These are phyloP conservation scores for Polymyxa betae DNA, from an alignment of 208 protist genomes.

Conservation along the genomic window DNA sequence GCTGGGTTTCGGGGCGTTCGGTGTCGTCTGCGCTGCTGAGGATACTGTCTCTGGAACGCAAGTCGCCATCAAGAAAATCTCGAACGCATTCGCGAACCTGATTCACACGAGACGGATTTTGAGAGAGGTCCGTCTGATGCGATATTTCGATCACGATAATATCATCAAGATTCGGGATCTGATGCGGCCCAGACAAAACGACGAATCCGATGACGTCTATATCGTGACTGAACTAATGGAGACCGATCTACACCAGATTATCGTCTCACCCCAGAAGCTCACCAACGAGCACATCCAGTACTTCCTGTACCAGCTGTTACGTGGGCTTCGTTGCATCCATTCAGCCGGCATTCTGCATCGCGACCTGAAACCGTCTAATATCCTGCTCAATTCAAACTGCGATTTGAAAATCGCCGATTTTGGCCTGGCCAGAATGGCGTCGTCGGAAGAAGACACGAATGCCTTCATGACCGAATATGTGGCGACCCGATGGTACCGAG, in stretches of 20 bases:
- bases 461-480: slow-evolving; percentile 74
- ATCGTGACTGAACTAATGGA: slow-evolving; percentile 94
- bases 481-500: slow-evolving; percentile 77
- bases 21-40: slow-evolving; percentile 65
- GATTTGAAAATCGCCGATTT: slow-evolving; percentile 91
- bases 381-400: slow-evolving; percentile 93
- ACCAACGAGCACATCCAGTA: slow-evolving; percentile 89
- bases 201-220: slow-evolving; percentile 85
- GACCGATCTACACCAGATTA: slow-evolving; percentile 90
- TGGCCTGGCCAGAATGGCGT: slow-evolving; percentile 69
- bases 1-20: slow-evolving; percentile 69
- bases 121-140: slow-evolving; percentile 73
- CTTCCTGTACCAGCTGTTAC: slow-evolving; percentile 92
- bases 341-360: slow-evolving; percentile 89
- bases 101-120: slow-evolving; percentile 89
- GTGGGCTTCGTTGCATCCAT: slow-evolving; percentile 89
- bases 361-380: slow-evolving; percentile 92
- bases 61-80: slow-evolving; percentile 85
- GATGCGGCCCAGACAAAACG: slow-evolving; percentile 68
- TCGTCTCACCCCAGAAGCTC: slow-evolving; percentile 83
- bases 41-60: slow-evolving; percentile 41
- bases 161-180: slow-evolving; percentile 78
- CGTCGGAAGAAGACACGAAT: slow-evolving; percentile 52
- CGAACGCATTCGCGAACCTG: slow-evolving; percentile 88
- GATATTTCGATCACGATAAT: slow-evolving; percentile 81